Percentiles rank a stretch among this genome's conserved stretches.
Conservation (phyloP, 257 asterid genomes). For the Jasminum sambac region DNA sequence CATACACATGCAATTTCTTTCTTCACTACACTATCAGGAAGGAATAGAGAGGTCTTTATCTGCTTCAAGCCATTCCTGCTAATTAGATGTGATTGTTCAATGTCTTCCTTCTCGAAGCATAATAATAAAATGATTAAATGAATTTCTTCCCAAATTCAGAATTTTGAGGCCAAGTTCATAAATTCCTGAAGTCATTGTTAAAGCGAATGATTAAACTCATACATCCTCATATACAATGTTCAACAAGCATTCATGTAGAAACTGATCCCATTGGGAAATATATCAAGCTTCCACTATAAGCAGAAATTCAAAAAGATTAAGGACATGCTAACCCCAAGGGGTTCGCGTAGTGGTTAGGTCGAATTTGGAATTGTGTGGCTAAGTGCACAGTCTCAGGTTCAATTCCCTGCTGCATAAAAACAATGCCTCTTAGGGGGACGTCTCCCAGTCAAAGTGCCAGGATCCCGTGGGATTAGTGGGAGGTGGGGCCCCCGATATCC, state of each 20-base stretch:
- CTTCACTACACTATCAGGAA: slow-evolving; percentile 3
- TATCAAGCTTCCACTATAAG: not conserved
- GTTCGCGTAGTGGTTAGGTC: too few relatives aligned
- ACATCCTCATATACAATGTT: not conserved
- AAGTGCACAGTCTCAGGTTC: too few relatives aligned
- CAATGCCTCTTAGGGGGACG: too few relatives aligned
- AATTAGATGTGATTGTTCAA: not conserved
- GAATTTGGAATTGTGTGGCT: too few relatives aligned
- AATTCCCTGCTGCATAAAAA: too few relatives aligned
- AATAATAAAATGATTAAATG: slow-evolving; percentile 2
- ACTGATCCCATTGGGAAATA: not conserved
- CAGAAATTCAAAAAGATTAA: not conserved
- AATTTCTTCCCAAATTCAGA: not conserved
- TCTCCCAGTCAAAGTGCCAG: too few relatives aligned
- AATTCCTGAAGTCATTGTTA: not conserved
- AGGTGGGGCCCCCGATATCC: too few relatives aligned
- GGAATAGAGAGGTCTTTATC: not conserved
- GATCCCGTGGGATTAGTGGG: too few relatives aligned
- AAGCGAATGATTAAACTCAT: not conserved
- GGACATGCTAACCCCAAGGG: too few relatives aligned
- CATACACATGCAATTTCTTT: not conserved
- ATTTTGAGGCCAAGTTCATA: not conserved
- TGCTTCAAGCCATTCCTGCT: not conserved
- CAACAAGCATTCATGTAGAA: not conserved
- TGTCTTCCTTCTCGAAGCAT: not conserved